These are phyloP conservation scores for Phytophthora meadii DNA, from an alignment of 352 stramenopile species.

Conservation along the genomic window DNA sequence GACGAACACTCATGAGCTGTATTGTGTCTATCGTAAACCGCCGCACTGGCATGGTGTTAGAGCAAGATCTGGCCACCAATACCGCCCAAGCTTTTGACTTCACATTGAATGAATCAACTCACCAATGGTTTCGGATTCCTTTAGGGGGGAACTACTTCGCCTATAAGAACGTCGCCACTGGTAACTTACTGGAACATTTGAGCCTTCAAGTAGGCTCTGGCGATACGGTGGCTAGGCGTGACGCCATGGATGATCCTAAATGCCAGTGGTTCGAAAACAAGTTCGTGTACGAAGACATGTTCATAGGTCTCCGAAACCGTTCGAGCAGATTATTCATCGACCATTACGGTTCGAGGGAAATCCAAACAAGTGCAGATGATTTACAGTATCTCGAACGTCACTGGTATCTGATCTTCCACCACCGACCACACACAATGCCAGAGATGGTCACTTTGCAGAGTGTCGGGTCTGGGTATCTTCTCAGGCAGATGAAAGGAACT, in stretches of 20 bases:
- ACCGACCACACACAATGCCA: not conserved
- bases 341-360: not conserved
- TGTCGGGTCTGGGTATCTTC: not conserved
- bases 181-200: not conserved
- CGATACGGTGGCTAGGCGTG: not conserved
- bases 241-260: not conserved
- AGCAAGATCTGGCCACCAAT: not conserved
- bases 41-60: not conserved
- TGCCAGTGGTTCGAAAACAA: slow-evolving; percentile 1
- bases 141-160: not conserved
- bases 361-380: not conserved
- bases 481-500: not conserved
- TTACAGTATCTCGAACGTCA: not conserved
- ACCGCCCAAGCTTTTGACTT: not conserved
- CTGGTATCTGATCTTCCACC: slow-evolving; percentile 3
- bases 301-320: slow-evolving; percentile 1
- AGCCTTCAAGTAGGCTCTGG: not conserved
- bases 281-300: not conserved
- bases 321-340: not conserved
- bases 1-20: not conserved
- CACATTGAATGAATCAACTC: not conserved
- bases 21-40: slow-evolving; percentile 9
- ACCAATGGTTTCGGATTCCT: slow-evolving; percentile 1
- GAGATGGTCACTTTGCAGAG: not conserved
- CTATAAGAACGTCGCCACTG: slow-evolving; percentile 6